Percentiles rank a stretch among this genome's conserved stretches.
These are phyloP conservation scores for Ophiorrhiza pumila DNA, from an alignment of 257 asterid species.

Conservation along the genomic window DNA sequence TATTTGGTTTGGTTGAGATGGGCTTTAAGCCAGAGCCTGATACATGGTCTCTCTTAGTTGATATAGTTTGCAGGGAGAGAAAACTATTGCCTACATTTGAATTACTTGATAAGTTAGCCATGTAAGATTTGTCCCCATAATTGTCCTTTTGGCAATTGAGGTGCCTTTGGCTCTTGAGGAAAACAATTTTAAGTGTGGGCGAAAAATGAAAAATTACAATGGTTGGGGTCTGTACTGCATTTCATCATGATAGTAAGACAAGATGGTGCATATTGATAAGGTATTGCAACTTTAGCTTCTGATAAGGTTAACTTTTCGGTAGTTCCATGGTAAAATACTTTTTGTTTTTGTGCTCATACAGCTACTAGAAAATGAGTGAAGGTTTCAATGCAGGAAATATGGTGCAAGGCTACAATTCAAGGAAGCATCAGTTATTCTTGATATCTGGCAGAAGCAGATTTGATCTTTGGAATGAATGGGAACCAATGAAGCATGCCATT, in stretches of 20 bases:
- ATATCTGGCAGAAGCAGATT: background rate
- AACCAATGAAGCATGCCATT: background rate
- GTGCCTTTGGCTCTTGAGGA: background rate
- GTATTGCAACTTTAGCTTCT: no score
- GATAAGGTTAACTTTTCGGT: no score
- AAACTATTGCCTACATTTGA: constrained; percentile 72
- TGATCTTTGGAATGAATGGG: no score
- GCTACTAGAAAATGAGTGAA: background rate
- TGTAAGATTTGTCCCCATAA: constrained; percentile 12
- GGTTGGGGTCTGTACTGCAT: no score
- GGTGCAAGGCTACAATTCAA: background rate
- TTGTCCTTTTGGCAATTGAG: background rate
- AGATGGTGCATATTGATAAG: no score
- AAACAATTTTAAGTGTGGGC: background rate
- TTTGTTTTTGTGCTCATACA: background rate
- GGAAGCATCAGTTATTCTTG: background rate
- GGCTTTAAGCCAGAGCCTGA: constrained; percentile 67
- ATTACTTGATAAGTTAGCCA: constrained; percentile 55
- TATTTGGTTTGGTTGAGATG: constrained; percentile 52
- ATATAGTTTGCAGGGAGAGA: constrained; percentile 60
- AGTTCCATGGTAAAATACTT: no score
- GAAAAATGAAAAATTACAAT: background rate
- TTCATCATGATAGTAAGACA: no score
- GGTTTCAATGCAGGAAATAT: background rate
- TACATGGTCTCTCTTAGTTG: constrained; percentile 70